These are phyloP conservation scores for Microbotryomycetes sp. DNA, from an alignment of 1,284 basidiomycete species.

Conservation along the genomic window DNA sequence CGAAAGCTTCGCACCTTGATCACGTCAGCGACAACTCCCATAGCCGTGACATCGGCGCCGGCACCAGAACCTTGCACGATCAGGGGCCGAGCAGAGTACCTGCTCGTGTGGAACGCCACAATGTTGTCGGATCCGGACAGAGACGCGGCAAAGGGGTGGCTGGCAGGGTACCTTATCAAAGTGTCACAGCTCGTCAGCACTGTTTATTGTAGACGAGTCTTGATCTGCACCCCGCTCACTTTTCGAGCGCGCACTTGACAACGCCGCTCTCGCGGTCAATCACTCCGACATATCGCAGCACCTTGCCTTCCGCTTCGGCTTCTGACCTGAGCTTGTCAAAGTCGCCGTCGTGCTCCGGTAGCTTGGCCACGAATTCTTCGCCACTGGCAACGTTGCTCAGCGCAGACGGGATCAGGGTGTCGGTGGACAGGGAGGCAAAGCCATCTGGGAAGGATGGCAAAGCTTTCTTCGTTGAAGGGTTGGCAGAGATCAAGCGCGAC, in stretches of 20 bases:
- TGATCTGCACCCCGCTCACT: conserved; percentile 47
- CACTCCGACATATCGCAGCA: conserved; percentile 89
- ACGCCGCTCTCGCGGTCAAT: conserved; percentile 68
- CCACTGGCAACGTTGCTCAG: conserved; percentile 62
- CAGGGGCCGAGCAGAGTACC: conserved; percentile 68
- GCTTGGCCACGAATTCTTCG: conserved; percentile 69
- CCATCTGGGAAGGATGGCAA: conserved; percentile 52
- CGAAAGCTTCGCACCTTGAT: conserved; percentile 39
- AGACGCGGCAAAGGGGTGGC: conserved; percentile 90
- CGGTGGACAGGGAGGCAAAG: conserved; percentile 71
- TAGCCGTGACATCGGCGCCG: conserved; percentile 93
- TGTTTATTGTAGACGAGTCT: neutral
- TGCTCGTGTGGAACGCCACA: conserved; percentile 88
- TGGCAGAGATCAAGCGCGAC: conserved; percentile 60
- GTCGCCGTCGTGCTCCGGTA: conserved; percentile 76
- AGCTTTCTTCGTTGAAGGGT: conserved; percentile 37
- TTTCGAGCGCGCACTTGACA: conserved; percentile 80
- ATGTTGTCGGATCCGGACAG: conserved; percentile 96
- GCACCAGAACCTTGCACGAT: conserved; percentile 94
- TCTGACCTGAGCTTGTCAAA: conserved; percentile 69
- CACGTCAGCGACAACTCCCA: conserved; percentile 82
- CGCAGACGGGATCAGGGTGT: conserved; percentile 73
- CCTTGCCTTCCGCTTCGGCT: conserved; percentile 68
- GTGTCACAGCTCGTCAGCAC: neutral
- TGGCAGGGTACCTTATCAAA: conserved; percentile 62